Evolutionary conservation across 345 rosid genomes (phyloP).

Genomic region (Anacardium occidentale): DNA sequence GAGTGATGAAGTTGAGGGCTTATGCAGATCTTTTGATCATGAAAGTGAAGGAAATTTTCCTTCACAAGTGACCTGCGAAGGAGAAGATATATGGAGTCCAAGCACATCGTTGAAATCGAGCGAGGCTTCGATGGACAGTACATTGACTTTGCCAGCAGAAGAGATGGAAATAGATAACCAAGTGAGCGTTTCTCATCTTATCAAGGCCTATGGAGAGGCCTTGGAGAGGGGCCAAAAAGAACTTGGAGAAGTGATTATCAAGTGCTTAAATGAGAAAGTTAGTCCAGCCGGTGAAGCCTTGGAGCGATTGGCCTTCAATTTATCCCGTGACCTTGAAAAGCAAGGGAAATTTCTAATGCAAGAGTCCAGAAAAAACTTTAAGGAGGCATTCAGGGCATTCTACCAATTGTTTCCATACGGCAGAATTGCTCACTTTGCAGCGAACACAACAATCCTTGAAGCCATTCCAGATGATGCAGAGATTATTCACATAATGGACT

Average conservation of each 20-base stretch:
- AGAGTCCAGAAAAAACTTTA: conserved; percentile 40
- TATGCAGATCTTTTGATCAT: conserved; percentile 4
- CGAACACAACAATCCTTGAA: conserved; percentile 45
- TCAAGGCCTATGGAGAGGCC: conserved; percentile 45
- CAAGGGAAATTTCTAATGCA: conserved; percentile 31
- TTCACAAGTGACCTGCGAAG: conserved; percentile 14
- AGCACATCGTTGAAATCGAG: conserved; percentile 31
- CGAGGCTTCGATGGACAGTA: conserved; percentile 22
- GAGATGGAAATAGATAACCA: conserved; percentile 30
- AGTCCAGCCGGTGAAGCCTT: conserved; percentile 38
- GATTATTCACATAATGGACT: conserved; percentile 46
- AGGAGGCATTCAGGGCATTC: conserved; percentile 39
- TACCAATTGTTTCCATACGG: conserved; percentile 49
- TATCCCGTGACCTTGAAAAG: conserved; percentile 25
- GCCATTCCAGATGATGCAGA: conserved; percentile 35
- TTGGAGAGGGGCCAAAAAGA: conserved; percentile 32
- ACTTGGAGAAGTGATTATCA: conserved; percentile 38
- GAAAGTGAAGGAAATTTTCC: conserved; percentile 23
- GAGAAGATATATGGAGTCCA: conserved; percentile 34
- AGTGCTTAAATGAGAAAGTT: conserved; percentile 35
- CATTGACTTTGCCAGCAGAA: conserved; percentile 25
- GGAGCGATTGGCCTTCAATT: conserved; percentile 46
- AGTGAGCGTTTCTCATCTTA: conserved; percentile 36
- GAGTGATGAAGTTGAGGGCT: conserved; percentile 13
- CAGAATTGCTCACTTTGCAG: conserved; percentile 51